Evolutionary conservation across 2,329 filamentous ascomycete genomes (phyloP).

Genomic region (Dothistroma septosporum): DNA sequence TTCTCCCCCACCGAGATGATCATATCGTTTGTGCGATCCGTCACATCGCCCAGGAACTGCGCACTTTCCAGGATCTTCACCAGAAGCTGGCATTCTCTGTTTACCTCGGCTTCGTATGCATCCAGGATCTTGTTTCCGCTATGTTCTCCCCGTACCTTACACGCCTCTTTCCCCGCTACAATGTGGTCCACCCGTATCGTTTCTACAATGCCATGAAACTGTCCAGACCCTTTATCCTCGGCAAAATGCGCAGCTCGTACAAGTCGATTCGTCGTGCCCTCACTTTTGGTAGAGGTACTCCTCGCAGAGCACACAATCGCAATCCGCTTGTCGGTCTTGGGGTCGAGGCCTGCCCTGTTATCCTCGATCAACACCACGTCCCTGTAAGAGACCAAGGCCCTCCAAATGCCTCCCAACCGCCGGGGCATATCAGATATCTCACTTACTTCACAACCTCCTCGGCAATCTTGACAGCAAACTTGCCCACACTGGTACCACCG

Average conservation of each 20-base stretch:
- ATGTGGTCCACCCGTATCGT: conserved; percentile 81
- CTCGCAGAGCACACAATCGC: conserved; percentile 94
- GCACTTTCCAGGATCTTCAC: conserved; percentile 67
- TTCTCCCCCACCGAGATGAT: conserved; percentile 96
- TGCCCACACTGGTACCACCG: conserved; percentile 90
- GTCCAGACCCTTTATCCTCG: conserved; percentile 37
- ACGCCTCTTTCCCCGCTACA: conserved; percentile 57
- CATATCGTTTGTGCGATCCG: conserved; percentile 55
- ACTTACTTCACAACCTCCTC: conserved; percentile 58
- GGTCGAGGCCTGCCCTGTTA: conserved; percentile 46
- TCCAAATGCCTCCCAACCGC: background rate
- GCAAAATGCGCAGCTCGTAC: conserved; percentile 48
- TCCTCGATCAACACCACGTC: conserved; percentile 20
- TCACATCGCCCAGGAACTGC: conserved; percentile 53
- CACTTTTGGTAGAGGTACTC: conserved; percentile 88
- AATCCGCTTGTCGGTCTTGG: conserved; percentile 60
- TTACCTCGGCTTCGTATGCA: conserved; percentile 62
- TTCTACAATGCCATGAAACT: conserved; percentile 71
- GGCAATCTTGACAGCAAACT: conserved; percentile 66
- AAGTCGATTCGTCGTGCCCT: conserved; percentile 85
- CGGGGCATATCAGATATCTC: background rate
- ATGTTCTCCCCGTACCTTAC: conserved; percentile 17
- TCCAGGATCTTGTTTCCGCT: conserved; percentile 41
- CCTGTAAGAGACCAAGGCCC: too few relatives aligned
- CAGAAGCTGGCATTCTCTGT: conserved; percentile 74